Percentiles rank a stretch among this genome's conserved stretches.
phyloP scores from a whole-genome alignment of 2,329 filamentous ascomycete species.

The Pochonia chlamydosporia region DNA sequence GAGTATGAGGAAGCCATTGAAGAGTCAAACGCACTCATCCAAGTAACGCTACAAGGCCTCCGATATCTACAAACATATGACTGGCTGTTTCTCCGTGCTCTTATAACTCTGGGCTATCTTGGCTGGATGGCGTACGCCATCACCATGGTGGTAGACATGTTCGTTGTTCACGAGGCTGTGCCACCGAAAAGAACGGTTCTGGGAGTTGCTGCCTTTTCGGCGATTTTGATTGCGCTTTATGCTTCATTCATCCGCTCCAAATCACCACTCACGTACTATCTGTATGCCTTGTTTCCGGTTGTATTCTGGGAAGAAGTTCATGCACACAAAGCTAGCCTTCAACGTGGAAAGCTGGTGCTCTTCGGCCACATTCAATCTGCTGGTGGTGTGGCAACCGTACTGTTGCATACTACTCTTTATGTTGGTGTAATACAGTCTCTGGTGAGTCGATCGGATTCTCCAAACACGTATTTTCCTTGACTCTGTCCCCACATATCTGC shows the following conservation, averaged over 20 bases:
- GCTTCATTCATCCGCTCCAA: conserved; percentile 73
- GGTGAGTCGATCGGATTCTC: conserved; percentile 38
- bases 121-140: conserved; percentile 94
- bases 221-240: conserved; percentile 68
- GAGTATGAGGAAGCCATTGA: conserved; percentile 72
- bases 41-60: conserved; percentile 71
- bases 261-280: conserved; percentile 80
- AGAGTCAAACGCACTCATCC: conserved; percentile 70
- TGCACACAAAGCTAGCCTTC: conserved; percentile 65
- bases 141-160: conserved; percentile 80
- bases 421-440: conserved; percentile 73
- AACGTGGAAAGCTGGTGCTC: conserved; percentile 60
- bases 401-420: conserved; percentile 60
- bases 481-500: background rate
- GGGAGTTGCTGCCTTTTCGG: conserved; percentile 64
- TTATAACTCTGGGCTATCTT: conserved; percentile 86
- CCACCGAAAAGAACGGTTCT: conserved; percentile 56
- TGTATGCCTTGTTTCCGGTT: conserved; percentile 86
- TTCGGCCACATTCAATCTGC: conserved; percentile 63
- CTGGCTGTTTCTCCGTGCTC: conserved; percentile 87
- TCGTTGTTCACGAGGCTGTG: conserved; percentile 70
- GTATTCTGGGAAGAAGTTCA: conserved; percentile 97
- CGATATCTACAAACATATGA: conserved; percentile 97
- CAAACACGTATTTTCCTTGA: background rate
- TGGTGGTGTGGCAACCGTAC: conserved; percentile 51